A percentile compares a stretch with the other conserved stretches of the same genome.
These are phyloP conservation scores for Pseudocercospora vitis DNA, from an alignment of 2,329 filamentous ascomycete species.

Conservation along the genomic window DNA sequence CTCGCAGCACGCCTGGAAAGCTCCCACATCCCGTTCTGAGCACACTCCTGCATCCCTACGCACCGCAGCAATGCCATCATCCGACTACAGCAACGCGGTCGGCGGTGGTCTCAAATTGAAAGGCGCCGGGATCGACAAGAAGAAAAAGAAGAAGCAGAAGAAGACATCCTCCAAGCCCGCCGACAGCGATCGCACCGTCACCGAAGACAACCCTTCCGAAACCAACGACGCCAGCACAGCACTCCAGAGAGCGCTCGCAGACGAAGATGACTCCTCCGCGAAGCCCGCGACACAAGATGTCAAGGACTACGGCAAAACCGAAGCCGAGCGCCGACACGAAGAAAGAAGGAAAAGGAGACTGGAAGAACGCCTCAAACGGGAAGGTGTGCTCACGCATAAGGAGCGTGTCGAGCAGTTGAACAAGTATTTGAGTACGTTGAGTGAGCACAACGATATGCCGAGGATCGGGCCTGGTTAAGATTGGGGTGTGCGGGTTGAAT, in stretches of 20 bases:
- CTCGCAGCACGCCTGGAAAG: too few species aligned
- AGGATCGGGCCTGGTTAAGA: constrained; percentile 59
- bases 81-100: constrained; percentile 69
- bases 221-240: constrained; percentile 9
- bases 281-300: constrained; percentile 31
- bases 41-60: not conserved
- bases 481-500: not conserved
- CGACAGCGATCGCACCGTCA: too few species aligned
- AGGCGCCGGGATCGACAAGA: constrained; percentile 65
- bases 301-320: constrained; percentile 64
- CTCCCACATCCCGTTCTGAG: too few species aligned
- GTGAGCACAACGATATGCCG: constrained; percentile 96
- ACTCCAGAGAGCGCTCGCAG: constrained; percentile 37
- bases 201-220: constrained; percentile 29
- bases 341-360: constrained; percentile 79
- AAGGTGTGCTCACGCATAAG: constrained; percentile 94
- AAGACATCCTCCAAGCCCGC: constrained; percentile 20
- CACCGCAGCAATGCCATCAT: constrained; percentile 60
- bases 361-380: constrained; percentile 75
- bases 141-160: constrained; percentile 58
- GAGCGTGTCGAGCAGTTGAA: constrained; percentile 95
- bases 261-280: constrained; percentile 39
- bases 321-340: constrained; percentile 77
- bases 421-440: constrained; percentile 84
- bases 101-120: constrained; percentile 84